Evolutionary conservation across 2,329 filamentous ascomycete species (phyloP), one percentile per base, ranked within the genome.

Genomic region (Penicillium italicum): DNA sequence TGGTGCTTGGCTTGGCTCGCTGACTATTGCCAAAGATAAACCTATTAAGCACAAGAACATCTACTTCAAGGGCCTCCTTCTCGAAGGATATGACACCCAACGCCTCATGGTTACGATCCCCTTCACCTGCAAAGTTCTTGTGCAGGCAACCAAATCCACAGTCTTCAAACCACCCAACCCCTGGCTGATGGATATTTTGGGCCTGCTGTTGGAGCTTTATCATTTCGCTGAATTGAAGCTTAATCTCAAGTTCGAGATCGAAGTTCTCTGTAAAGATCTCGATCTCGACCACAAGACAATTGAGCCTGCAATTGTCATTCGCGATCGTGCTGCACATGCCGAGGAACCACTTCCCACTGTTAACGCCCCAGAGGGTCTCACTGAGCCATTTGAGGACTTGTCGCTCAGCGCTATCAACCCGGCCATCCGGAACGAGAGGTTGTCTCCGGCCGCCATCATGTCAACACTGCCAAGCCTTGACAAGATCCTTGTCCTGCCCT

Each of bases 181-280:
- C 1, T 99, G 94, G 94, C 74, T 97, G 42, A 96, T 97, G 89
- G 94, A 99, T 66, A 94, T 99, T 51, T 85, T 99, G 53, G 85
- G 90, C 61, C 80, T 97, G 8, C 81, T 99, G 34, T 90, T 96
- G 66, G 95, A 99, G 69, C 81, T 99, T 4, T 99, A 99, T 68
- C 88, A 96, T 68, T 89, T 89, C 66, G 91, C 90, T 14, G 93
- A 97, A 65, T 79, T 99, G 53, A 97, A 97, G 72, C 83, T 99
- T 36, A 97, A 97, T 64, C 86, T 96, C 49, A 99, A 97, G 67
- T 99, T 99, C 66, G 94, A 99, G 73, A 97, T 99, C 55, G 94
- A 99, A 74, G 92, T 99, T 26, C 82, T 99, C 24, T 99, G 92
- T 79, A 95, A 95, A 70, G 92, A 92, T 12, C 79, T 99, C 16